Conservation (phyloP, 352 stramenopile genomes). For the Peronospora tabacina region DNA sequence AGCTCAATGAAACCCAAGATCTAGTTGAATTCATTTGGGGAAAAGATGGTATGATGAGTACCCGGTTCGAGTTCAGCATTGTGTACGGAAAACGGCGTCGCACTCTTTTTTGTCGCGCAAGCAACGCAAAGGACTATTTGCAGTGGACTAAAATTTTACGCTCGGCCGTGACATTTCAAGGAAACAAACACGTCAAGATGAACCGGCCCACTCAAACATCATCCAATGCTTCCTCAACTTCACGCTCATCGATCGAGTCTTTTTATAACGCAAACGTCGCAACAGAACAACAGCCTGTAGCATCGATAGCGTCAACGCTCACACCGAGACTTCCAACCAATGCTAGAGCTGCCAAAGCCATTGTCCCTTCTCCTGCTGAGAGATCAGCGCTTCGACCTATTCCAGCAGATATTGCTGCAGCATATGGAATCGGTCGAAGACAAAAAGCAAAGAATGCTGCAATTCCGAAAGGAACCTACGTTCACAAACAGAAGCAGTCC, state of each 20-base stretch:
- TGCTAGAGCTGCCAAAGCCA: no score
- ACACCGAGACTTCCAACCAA: no score
- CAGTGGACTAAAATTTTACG: slow-evolving; percentile 27
- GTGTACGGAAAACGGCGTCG: slow-evolving; percentile 19
- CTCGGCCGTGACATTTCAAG: slow-evolving; percentile 12
- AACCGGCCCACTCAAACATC: slow-evolving; percentile 7
- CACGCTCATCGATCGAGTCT: slow-evolving; percentile 5
- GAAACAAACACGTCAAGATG: slow-evolving; percentile 7
- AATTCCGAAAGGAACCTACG: no score
- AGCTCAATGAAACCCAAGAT: slow-evolving; percentile 16
- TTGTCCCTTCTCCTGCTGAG: background rate
- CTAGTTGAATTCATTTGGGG: slow-evolving; percentile 20
- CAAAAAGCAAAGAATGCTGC: slow-evolving; percentile 7
- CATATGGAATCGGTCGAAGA: slow-evolving; percentile 10
- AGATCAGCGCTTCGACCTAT: slow-evolving; percentile 23
- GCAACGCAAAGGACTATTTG: slow-evolving; percentile 28
- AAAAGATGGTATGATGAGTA: slow-evolving; percentile 22
- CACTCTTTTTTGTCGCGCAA: slow-evolving; percentile 21
- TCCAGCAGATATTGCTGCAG: slow-evolving; percentile 20
- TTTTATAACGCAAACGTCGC: slow-evolving; percentile 13
- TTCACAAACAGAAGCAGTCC: no score
- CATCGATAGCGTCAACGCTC: no score
- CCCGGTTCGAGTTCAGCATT: slow-evolving; percentile 31
- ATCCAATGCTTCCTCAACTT: slow-evolving; percentile 20
- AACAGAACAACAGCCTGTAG: slow-evolving; percentile 12